Evolutionary conservation across 2,329 filamentous ascomycete genomes (phyloP), one percentile per base, ranked within the genome.

Genomic region (Apiospora rasikravindrae): DNA sequence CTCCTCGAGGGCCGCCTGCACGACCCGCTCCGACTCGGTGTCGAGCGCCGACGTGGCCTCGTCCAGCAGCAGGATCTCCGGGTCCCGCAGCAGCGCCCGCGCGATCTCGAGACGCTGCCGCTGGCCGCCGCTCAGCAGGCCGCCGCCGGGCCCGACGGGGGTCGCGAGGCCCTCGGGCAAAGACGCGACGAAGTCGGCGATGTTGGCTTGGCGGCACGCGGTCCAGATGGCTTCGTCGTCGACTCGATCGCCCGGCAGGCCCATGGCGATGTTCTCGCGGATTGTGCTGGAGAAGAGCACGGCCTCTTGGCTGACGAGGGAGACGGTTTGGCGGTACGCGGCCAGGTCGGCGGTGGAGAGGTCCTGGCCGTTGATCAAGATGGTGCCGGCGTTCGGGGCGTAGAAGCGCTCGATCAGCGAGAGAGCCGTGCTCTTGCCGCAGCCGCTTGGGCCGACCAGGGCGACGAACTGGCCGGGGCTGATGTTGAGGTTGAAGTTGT

Each of bases 391-490:
- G 1, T 80, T 80, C 0, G 83, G 81, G 69, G 84, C 82, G 75
- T 86, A 86, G 76, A 85, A 85, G 2, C 85, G 82, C 73, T 86
- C 83, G 0, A 88, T 79, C 74, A 88, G 81, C 16, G 86, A 85
- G 70, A 92, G 84, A 71, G 89, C 88, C 0, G 90, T 92, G 1
- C 87, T 89, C 77, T 92, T 92, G 1, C 89, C 89, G 71, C 87
- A 89, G 6, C 89, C 88, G 0, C 86, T 87, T 19, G 86, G 81
- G 2, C 88, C 88, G 0, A 90, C 88, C 26, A 90, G 82, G 0
- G 88, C 88, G 4, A 87, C 81, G 68, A 86, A 89, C 53, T 88
- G 83, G 22, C 87, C 86, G 6, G 83, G 83, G 70, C 82, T 76
- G 74, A 87, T 83, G 72, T 83, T 69, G 22, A 87, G 81, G 42